Evolutionary conservation across 495 filamentous ascomycete genomes (phyloP).

Genomic region (Daldinia loculata): DNA sequence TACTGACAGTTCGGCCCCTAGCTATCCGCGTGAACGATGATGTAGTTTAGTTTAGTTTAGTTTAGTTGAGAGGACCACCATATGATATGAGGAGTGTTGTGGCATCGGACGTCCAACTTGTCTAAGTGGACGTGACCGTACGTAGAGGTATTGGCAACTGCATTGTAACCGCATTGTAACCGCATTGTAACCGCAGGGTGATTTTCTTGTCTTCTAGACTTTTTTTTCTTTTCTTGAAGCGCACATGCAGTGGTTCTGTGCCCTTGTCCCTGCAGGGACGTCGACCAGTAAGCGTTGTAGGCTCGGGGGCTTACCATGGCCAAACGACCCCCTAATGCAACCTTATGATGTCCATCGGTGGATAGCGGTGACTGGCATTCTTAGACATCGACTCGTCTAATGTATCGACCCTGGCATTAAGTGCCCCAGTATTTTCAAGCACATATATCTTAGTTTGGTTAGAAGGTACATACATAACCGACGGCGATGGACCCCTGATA

Average conservation of each 20-base stretch:
- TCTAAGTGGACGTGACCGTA: slow-evolving; percentile 5
- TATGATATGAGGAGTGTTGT: slow-evolving; percentile 15
- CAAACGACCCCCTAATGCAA: slow-evolving; percentile 37
- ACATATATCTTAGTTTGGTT: slow-evolving; percentile 1
- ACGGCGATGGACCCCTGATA: slow-evolving; percentile 4
- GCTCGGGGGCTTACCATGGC: slow-evolving; percentile 39
- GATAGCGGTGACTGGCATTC: slow-evolving; percentile 23
- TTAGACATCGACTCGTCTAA: slow-evolving; percentile 22
- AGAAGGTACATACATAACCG: slow-evolving; percentile 4
- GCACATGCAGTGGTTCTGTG: slow-evolving; percentile 23
- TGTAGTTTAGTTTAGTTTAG: too few relatives aligned
- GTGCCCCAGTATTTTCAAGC: not conserved
- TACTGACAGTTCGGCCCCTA: slow-evolving; percentile 36
- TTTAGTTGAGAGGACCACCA: slow-evolving; percentile 20
- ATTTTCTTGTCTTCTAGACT: slow-evolving; percentile 37
- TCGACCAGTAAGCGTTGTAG: slow-evolving; percentile 25
- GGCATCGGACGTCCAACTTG: slow-evolving; percentile 18
- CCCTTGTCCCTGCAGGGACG: slow-evolving; percentile 37
- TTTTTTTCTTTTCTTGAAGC: slow-evolving; percentile 16
- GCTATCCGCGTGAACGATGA: slow-evolving; percentile 25
- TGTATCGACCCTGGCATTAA: slow-evolving; percentile 16
- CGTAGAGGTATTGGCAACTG: not conserved
- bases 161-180: too few relatives aligned
- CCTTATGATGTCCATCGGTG: slow-evolving; percentile 31
- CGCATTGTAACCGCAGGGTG: slow-evolving; percentile 20